Base-by-base conservation (phyloP, 31 red algal genomes). In the Porphyra umbilicalis region DNA sequence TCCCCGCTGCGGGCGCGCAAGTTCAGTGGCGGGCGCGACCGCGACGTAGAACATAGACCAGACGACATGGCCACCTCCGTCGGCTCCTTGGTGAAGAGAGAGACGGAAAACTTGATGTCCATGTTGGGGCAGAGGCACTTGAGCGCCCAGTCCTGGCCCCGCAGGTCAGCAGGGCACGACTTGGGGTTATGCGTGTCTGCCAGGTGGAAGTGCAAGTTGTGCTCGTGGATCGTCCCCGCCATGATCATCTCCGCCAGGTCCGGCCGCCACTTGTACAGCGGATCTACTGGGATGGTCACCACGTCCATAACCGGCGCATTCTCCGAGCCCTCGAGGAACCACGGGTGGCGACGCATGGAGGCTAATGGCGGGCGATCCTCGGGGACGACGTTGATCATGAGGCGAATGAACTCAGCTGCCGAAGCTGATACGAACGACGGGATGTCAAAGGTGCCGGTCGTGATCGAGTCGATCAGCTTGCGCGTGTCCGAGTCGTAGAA, bases 241-340 rank as follows among this genome's bases (percentile, higher is more conserved):
- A 96, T 88, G 46, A 89, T 86, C 80, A 96, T 84, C 76, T 92
- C 94, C n/a, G 89, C 89, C n/a, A 96, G 81, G 74, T 92, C 94
- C 14, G 89, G 89, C 32, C 93, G 81, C 40, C 85, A 83, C 75
- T 39, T 46, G 40, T 82, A 91, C 13, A 96, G 84, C 30, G 37
- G 33, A 42, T 94, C 87, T 6, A 94, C 80, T 2, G 92, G 87
- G 31, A 94, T 94, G 25, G 79, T 83, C 16, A 89, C 83, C 30
- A 90, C 88, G 80, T 89, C 87, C 87, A 94, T 89, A 0, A 81
- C 80, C 10, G 92, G 92, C 32, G 86, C 80, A 18, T 76, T 85
- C 38, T 89, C 92, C 14, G 84, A 80, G 9, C 87, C 92, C 38
- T 86, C 87, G 44, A 86, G 86, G 75, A 94, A 94, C 92, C 92